Evolutionary conservation across 257 asterid species (phyloP).

Genomic region (Knoxia roxburghii): DNA sequence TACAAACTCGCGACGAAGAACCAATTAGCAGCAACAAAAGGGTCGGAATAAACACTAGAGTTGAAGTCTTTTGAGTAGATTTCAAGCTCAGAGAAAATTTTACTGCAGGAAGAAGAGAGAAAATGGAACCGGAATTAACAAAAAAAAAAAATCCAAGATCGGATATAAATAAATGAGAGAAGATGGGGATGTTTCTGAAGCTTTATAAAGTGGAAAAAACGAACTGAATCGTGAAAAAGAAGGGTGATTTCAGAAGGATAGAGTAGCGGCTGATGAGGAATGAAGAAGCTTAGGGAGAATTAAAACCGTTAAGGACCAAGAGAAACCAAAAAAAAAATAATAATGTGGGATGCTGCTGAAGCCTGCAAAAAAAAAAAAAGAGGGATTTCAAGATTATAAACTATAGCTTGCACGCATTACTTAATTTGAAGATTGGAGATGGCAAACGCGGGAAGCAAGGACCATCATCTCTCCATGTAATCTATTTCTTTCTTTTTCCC

Average conservation of each 20-base stretch:
- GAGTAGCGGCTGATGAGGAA: conserved; percentile 34
- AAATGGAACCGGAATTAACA: no score
- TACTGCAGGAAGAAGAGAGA: neutral
- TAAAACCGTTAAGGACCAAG: conserved; percentile 35
- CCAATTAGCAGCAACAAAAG: conserved; percentile 16
- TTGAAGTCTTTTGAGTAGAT: neutral
- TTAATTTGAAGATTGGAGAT: conserved; percentile 30
- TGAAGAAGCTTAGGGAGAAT: conserved; percentile 59
- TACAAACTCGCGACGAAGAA: conserved; percentile 14
- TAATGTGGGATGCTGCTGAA: conserved; percentile 21
- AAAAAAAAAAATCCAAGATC: neutral
- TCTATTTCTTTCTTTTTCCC: neutral
- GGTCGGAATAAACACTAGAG: neutral
- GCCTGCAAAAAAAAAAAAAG: neutral
- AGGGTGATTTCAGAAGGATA: conserved; percentile 18
- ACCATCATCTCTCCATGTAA: conserved; percentile 14
- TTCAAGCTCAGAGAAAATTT: neutral
- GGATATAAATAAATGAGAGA: neutral
- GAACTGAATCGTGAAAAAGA: conserved; percentile 22
- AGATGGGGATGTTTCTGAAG: neutral
- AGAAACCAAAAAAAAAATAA: no score
- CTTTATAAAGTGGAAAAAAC: conserved; percentile 18
- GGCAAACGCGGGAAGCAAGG: conserved; percentile 82
- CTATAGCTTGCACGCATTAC: conserved; percentile 88
- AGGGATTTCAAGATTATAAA: conserved; percentile 25